phyloP scores from a whole-genome alignment of 1,139 yeast species.

The Yamadazyma spencermartinsiae region DNA sequence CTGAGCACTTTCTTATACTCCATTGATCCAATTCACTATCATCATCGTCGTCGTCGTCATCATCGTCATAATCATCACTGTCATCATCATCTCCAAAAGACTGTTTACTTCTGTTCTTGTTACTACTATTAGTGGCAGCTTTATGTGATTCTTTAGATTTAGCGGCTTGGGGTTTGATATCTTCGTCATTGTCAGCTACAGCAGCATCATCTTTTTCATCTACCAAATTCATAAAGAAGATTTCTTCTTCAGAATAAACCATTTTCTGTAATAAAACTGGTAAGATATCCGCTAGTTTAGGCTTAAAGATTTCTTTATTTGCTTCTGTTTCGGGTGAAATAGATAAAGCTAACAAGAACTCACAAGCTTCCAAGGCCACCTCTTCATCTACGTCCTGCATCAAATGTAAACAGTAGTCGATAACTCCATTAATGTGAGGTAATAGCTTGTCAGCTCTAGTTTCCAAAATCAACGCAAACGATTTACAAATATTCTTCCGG shows the following conservation, averaged over 20 bases:
- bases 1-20: slow-evolving; percentile 91
- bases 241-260: slow-evolving; percentile 87
- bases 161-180: slow-evolving; percentile 76
- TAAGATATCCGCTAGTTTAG: slow-evolving; percentile 60
- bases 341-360: slow-evolving; percentile 77
- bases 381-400: slow-evolving; percentile 64
- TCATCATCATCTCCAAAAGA: slow-evolving; percentile 13
- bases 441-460: slow-evolving; percentile 76
- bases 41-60: slow-evolving; percentile 66
- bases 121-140: slow-evolving; percentile 19
- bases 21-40: slow-evolving; percentile 70
- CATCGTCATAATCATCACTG: slow-evolving; percentile 47
- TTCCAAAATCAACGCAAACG: slow-evolving; percentile 74
- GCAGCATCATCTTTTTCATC: slow-evolving; percentile 71
- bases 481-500: slow-evolving; percentile 72
- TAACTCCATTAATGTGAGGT: slow-evolving; percentile 82
- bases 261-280: slow-evolving; percentile 79
- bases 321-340: slow-evolving; percentile 51
- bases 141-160: slow-evolving; percentile 69
- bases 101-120: slow-evolving; percentile 8
- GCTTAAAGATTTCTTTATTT: slow-evolving; percentile 50
- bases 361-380: slow-evolving; percentile 91
- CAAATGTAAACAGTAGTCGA: slow-evolving; percentile 80
- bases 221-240: slow-evolving; percentile 64
- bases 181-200: slow-evolving; percentile 80